Evolutionary conservation across 352 stramenopile species (phyloP).

Genomic region (Phytophthora tentaculata): DNA sequence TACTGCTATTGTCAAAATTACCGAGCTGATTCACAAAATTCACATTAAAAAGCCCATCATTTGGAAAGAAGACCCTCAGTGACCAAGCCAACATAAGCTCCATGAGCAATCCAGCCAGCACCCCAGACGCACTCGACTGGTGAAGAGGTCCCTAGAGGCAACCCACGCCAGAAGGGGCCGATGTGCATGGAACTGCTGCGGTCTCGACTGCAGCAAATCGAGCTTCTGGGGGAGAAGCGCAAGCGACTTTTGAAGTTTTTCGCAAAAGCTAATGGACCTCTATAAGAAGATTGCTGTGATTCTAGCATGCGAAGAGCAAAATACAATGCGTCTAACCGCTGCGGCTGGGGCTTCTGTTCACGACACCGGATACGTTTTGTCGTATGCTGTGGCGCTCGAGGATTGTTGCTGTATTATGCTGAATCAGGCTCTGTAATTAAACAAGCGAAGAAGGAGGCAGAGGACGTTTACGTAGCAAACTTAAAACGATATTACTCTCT

Average conservation of each 20-base stretch:
- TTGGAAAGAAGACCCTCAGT: too few species aligned
- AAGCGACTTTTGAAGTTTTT: conserved; percentile 1
- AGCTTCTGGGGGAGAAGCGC: background rate
- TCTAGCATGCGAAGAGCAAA: background rate
- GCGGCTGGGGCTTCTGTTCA: background rate
- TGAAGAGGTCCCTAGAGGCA: too few species aligned
- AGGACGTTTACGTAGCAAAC: too few species aligned
- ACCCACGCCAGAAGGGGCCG: background rate
- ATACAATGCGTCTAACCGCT: conserved; percentile 1
- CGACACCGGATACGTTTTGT: conserved; percentile 8
- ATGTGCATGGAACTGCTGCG: conserved; percentile 11
- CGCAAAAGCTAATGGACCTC: background rate
- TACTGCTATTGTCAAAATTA: too few species aligned
- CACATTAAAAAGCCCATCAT: too few species aligned
- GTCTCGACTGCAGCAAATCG: conserved; percentile 2
- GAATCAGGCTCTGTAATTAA: background rate
- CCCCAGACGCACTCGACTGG: too few species aligned
- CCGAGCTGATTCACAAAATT: too few species aligned
- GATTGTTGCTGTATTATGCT: conserved; percentile 12
- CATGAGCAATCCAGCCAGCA: too few species aligned
- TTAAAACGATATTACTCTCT: background rate
- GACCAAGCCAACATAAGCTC: too few species aligned
- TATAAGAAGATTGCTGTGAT: background rate
- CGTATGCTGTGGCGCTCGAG: conserved; percentile 1
- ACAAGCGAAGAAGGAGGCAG: too few species aligned